Percentiles rank a stretch among this genome's conserved stretches.
These are phyloP conservation scores for Penicillium riverlandense DNA, from an alignment of 495 filamentous ascomycete species.

Conservation along the genomic window DNA sequence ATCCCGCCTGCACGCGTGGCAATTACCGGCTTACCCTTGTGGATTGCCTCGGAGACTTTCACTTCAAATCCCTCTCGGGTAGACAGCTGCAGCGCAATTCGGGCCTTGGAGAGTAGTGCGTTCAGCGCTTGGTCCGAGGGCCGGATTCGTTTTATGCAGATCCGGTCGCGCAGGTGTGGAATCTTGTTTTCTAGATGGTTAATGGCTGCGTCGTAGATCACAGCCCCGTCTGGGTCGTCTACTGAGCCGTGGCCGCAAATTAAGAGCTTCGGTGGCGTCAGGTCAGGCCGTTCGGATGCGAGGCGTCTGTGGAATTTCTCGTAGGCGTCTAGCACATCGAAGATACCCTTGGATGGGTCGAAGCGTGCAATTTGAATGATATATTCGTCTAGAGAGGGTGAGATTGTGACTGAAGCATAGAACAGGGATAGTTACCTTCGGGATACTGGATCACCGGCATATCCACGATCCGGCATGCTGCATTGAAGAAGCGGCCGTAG, in stretches of 20 bases:
- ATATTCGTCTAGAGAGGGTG: slow-evolving; percentile 48
- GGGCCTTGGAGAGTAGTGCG: slow-evolving; percentile 65
- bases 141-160: slow-evolving; percentile 70
- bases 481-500: slow-evolving; percentile 71
- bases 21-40: slow-evolving; percentile 79
- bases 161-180: slow-evolving; percentile 43
- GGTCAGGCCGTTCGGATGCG: slow-evolving; percentile 28
- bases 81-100: slow-evolving; percentile 71
- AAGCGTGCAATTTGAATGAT: slow-evolving; percentile 82
- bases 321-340: slow-evolving; percentile 72
- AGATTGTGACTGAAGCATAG: no score
- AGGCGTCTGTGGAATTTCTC: slow-evolving; percentile 62
- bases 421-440: slow-evolving; percentile 32
- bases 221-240: slow-evolving; percentile 74
- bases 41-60: slow-evolving; percentile 81
- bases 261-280: slow-evolving; percentile 62
- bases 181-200: slow-evolving; percentile 53
- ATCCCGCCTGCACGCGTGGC: slow-evolving; percentile 76
- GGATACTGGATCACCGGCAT: slow-evolving; percentile 64
- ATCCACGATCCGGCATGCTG: slow-evolving; percentile 43
- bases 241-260: slow-evolving; percentile 77
- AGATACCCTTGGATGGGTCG: slow-evolving; percentile 81
- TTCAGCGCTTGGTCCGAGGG: slow-evolving; percentile 80
- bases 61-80: slow-evolving; percentile 85
- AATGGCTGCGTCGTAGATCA: slow-evolving; percentile 67